These are phyloP conservation scores for Thamnidium elegans DNA, from an alignment of 192 early-diverging fungal genomes.

Conservation along the genomic window DNA sequence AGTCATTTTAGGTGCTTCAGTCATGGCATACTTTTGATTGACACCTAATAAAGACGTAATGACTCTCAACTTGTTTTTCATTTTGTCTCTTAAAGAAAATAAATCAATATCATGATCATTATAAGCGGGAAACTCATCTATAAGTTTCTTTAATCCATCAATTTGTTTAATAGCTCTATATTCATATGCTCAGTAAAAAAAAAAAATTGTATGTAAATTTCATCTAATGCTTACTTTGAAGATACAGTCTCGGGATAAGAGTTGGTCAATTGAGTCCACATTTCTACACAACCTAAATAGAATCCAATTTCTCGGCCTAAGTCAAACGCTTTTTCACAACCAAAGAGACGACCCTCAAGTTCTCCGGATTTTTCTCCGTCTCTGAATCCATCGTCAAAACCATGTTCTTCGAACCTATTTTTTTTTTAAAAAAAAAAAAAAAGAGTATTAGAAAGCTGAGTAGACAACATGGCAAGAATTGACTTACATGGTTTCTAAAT, in stretches of 20 bases:
- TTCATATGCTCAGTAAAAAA: not conserved
- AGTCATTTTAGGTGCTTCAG: constrained; percentile 19
- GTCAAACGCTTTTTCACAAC: constrained; percentile 57
- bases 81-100: constrained; percentile 46
- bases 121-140: constrained; percentile 45
- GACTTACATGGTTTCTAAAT: constrained; percentile 32
- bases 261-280: constrained; percentile 41
- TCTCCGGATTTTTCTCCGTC: constrained; percentile 48
- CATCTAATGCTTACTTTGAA: constrained; percentile 37
- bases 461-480: too few species aligned
- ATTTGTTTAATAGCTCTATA: constrained; percentile 48
- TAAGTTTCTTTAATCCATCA: constrained; percentile 36
- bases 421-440: constrained; percentile 1
- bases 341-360: constrained; percentile 53
- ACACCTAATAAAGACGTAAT: constrained; percentile 44
- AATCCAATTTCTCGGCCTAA: constrained; percentile 53
- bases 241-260: constrained; percentile 35
- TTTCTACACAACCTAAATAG: constrained; percentile 48
- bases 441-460: not conserved
- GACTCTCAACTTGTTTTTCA: constrained; percentile 52
- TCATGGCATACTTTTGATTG: constrained; percentile 28
- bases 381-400: constrained; percentile 50
- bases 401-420: constrained; percentile 55
- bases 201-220: not conserved
- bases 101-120: constrained; percentile 51